phyloP scores from a whole-genome alignment of 805 yeast genomes.

The Wickerhamiella australiensis region DNA sequence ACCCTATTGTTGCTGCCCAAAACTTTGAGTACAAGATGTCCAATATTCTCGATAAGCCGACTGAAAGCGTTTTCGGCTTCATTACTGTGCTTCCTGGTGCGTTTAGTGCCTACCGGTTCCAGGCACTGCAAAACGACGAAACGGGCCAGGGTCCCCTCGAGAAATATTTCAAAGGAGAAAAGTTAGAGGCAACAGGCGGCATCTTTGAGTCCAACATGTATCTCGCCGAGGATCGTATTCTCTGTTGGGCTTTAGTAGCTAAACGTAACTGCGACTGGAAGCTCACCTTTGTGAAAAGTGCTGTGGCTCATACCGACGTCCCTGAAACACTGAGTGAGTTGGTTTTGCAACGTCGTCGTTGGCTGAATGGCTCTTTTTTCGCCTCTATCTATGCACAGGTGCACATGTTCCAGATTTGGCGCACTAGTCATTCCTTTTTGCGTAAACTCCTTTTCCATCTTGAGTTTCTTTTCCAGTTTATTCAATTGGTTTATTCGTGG shows the following conservation, averaged over 20 bases:
- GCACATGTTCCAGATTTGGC: slow-evolving; percentile 67
- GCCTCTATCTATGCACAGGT: slow-evolving; percentile 81
- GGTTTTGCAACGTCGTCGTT: slow-evolving; percentile 83
- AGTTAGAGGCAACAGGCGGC: slow-evolving; percentile 61
- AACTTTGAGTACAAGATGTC: slow-evolving; percentile 95
- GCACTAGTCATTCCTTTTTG: slow-evolving; percentile 51
- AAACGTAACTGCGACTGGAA: slow-evolving; percentile 63
- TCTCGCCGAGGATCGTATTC: slow-evolving; percentile 88
- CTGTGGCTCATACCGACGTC: slow-evolving; percentile 90
- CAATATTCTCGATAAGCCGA: slow-evolving; percentile 87
- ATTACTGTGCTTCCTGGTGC: slow-evolving; percentile 95
- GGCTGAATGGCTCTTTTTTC: slow-evolving; percentile 94
- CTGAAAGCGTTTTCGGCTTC: slow-evolving; percentile 89
- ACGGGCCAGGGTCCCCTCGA: slow-evolving; percentile 76
- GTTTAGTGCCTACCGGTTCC: slow-evolving; percentile 82
- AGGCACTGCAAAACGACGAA: slow-evolving; percentile 54
- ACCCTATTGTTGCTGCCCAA: slow-evolving; percentile 92
- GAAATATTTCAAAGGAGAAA: slow-evolving; percentile 87
- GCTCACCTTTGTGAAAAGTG: slow-evolving; percentile 72
- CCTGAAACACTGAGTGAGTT: slow-evolving; percentile 81
- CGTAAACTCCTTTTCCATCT: slow-evolving; percentile 63
- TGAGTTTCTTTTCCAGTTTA: slow-evolving; percentile 67
- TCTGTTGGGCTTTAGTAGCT: slow-evolving; percentile 93
- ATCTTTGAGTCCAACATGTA: slow-evolving; percentile 93
- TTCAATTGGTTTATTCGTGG: slow-evolving; percentile 76